Evolutionary conservation across 2,329 filamentous ascomycete genomes (phyloP).

Genomic region (Trichoderma lentiforme): DNA sequence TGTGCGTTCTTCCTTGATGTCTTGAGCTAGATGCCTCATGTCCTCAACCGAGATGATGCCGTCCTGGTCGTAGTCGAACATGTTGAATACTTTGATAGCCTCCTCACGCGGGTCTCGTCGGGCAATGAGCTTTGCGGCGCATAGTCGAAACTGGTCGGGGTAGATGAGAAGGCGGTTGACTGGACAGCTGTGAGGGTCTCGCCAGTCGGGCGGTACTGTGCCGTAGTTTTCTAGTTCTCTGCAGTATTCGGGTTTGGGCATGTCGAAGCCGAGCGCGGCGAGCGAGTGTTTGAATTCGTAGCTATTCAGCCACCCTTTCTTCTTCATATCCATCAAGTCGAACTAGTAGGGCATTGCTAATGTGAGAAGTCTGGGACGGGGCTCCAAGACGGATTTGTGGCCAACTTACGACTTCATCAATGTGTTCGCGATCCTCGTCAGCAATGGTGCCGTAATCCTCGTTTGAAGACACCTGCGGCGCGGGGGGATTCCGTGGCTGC

Average conservation of each 20-base stretch:
- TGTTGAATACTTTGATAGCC: constrained; percentile 82
- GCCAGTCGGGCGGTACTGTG: constrained; percentile 62
- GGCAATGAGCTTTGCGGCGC: constrained; percentile 74
- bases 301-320: constrained; percentile 91
- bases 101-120: constrained; percentile 86
- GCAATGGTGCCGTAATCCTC: constrained; percentile 52
- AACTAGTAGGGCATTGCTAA: constrained; percentile 54
- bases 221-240: constrained; percentile 78
- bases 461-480: constrained; percentile 35
- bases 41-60: constrained; percentile 88
- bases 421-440: constrained; percentile 89
- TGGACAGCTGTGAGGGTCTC: constrained; percentile 39
- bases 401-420: constrained; percentile 79
- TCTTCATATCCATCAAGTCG: constrained; percentile 93
- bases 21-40: constrained; percentile 79
- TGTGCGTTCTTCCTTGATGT: constrained; percentile 75
- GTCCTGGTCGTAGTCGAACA: constrained; percentile 92
- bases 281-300: constrained; percentile 97
- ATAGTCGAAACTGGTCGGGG: constrained; percentile 60
- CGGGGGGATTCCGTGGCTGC: constrained; percentile 32
- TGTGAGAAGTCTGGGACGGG: constrained; percentile 21
- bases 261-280: constrained; percentile 90
- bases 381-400: background rate
- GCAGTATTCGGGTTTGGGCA: constrained; percentile 82
- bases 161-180: constrained; percentile 49